Percentiles rank a stretch among this genome's conserved stretches.
Evolutionary conservation across 2,329 filamentous ascomycete species (phyloP).

Genomic region (Aureobasidium leucospermi): DNA sequence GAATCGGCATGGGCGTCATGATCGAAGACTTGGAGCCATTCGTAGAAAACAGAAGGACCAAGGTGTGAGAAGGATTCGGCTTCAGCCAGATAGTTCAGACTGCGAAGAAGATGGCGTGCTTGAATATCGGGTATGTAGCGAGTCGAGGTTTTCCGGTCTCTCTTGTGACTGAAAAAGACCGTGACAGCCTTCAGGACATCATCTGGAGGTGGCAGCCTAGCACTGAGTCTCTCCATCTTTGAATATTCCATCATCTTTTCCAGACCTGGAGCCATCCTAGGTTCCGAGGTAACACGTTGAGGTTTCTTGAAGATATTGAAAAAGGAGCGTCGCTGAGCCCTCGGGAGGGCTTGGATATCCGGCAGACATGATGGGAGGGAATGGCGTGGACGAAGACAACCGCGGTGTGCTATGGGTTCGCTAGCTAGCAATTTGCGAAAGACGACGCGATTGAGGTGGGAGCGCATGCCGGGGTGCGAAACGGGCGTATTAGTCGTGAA

Average conservation of each 20-base stretch:
- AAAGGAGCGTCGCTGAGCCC: conserved; percentile 47
- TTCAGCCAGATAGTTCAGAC: conserved; percentile 54
- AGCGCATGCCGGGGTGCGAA: conserved; percentile 41
- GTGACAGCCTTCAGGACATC: conserved; percentile 60
- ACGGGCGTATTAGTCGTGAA: not conserved
- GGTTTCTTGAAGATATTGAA: conserved; percentile 56
- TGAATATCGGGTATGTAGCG: conserved; percentile 58
- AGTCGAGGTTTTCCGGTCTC: conserved; percentile 34
- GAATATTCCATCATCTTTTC: conserved; percentile 63
- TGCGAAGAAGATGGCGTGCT: conserved; percentile 51
- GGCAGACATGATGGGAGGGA: conserved; percentile 21
- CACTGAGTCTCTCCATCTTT: conserved; percentile 53
- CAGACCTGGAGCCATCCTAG: conserved; percentile 63
- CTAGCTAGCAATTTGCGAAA: conserved; percentile 51
- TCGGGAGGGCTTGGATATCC: not conserved
- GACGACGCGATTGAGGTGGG: conserved; percentile 53
- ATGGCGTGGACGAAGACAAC: conserved; percentile 31
- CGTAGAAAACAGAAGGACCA: not conserved
- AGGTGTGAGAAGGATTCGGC: conserved; percentile 15
- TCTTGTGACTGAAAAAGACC: conserved; percentile 49
- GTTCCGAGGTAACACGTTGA: conserved; percentile 49
- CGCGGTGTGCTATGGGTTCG: conserved; percentile 40
- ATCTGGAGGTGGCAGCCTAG: conserved; percentile 56
- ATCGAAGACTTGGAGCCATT: not conserved
- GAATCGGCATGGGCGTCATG: not conserved